Evolutionary conservation across 1,139 yeast genomes (phyloP).

Genomic region (Saccharomyces hybrid): DNA sequence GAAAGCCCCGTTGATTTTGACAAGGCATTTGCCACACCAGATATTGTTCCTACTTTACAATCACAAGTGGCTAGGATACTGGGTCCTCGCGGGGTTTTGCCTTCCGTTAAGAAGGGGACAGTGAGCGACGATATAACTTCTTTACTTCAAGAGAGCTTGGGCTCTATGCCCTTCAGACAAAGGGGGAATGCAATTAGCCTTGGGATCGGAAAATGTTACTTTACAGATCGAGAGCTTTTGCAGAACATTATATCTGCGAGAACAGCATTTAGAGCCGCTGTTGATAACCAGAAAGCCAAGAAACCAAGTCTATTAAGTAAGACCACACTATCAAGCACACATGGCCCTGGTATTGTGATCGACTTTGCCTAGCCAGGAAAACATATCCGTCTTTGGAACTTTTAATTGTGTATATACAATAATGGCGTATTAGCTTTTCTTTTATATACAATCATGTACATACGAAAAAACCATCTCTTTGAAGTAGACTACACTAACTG

Average conservation of each 20-base stretch:
- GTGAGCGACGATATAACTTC: constrained; percentile 59
- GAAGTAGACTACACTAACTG: not conserved
- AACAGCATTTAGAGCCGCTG: constrained; percentile 52
- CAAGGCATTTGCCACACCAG: constrained; percentile 80
- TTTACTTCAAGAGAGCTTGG: constrained; percentile 50
- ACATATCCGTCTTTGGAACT: not conserved
- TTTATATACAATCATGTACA: constrained; percentile 2
- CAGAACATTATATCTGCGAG: constrained; percentile 67
- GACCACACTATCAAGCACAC: constrained; percentile 60
- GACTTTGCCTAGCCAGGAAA: constrained; percentile 37
- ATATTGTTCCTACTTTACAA: constrained; percentile 53
- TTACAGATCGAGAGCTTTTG: constrained; percentile 68
- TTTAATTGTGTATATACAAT: constrained; percentile 4
- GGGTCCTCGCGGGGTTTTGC: constrained; percentile 90
- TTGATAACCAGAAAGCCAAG: constrained; percentile 50
- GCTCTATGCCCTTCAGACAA: constrained; percentile 69
- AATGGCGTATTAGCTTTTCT: not conserved
- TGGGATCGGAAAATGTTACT: constrained; percentile 72
- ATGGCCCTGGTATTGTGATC: constrained; percentile 75
- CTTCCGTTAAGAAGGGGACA: constrained; percentile 78
- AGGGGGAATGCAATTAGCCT: constrained; percentile 48
- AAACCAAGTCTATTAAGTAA: constrained; percentile 67
- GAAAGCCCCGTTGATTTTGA: constrained; percentile 53
- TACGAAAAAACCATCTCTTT: not conserved
- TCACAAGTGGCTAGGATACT: constrained; percentile 60